phyloP scores from a whole-genome alignment of 179 eudicot species.

The Patellifolia procumbens region DNA sequence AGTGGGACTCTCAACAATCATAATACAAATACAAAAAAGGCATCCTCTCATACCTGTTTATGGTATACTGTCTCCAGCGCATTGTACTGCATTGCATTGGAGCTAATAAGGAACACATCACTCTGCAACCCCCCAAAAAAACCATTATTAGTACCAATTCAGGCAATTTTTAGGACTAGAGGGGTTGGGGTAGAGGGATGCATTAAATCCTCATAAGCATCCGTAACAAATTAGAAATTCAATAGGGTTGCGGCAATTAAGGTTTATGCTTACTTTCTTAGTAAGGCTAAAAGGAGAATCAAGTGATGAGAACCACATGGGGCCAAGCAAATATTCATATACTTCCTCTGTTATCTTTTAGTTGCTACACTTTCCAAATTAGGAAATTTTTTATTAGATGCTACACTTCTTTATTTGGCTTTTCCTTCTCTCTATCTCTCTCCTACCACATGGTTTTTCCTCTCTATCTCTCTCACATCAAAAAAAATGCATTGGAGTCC shows the following conservation, averaged over 20 bases:
- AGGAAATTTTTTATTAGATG: no score
- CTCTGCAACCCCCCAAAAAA: slow-evolving; percentile 50
- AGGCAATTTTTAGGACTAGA: neutral
- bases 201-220: neutral
- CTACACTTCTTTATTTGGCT: no score
- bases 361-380: no score
- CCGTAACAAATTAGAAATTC: neutral
- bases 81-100: slow-evolving; percentile 95
- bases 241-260: neutral
- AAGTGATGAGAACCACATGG: neutral
- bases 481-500: no score
- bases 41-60: slow-evolving; percentile 57
- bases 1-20: neutral
- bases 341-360: no score
- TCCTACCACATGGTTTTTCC: no score
- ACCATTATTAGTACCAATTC: slow-evolving; percentile 22
- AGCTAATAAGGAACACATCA: slow-evolving; percentile 77
- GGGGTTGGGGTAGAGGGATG: neutral
- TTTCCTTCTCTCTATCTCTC: no score
- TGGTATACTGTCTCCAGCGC: slow-evolving; percentile 78
- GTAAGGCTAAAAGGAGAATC: neutral
- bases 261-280: neutral
- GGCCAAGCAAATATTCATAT: neutral
- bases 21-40: neutral
- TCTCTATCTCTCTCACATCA: no score